A percentile compares a stretch with the other conserved stretches of the same genome.
These are phyloP conservation scores for Rhizopogon vinicolor DNA, from an alignment of 768 basidiomycete species.

Conservation along the genomic window DNA sequence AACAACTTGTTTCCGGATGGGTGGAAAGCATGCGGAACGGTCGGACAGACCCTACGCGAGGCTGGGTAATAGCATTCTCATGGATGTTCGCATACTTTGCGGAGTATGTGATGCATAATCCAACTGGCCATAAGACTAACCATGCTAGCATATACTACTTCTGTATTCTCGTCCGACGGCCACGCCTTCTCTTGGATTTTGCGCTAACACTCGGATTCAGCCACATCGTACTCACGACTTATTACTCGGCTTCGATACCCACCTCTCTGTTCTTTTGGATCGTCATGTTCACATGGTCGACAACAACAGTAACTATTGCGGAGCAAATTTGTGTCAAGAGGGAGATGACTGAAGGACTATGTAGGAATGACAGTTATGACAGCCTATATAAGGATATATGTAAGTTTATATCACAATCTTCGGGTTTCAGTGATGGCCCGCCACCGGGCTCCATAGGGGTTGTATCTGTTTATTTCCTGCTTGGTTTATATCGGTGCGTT, in stretches of 20 bases:
- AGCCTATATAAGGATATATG: too few species aligned
- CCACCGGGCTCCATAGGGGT: too few species aligned
- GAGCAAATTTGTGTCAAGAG: conserved; percentile 90
- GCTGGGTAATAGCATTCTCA: conserved; percentile 86
- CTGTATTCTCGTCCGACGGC: conserved; percentile 83
- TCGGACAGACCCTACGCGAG: conserved; percentile 70
- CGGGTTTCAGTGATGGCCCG: too few species aligned
- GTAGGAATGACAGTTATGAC: too few species aligned
- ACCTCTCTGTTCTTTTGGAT: conserved; percentile 93
- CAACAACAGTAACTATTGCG: conserved; percentile 72
- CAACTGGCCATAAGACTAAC: conserved; percentile 4
- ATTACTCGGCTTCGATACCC: conserved; percentile 63
- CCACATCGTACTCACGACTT: conserved; percentile 91
- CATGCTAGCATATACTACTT: conserved; percentile 63
- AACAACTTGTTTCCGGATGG: conserved; percentile 58
- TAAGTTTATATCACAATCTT: too few species aligned
- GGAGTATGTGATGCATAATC: conserved; percentile 61
- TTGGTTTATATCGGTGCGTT: too few species aligned
- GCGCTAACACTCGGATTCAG: conserved; percentile 86
- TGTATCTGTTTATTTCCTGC: too few species aligned
- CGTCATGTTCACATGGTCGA: conserved; percentile 64
- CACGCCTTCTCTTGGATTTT: conserved; percentile 94
- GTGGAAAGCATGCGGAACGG: conserved; percentile 57
- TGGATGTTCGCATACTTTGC: conserved; percentile 82
- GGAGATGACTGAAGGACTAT: conserved; percentile 84